Conservation (phyloP, 768 basidiomycete genomes). For the Kwoniella botswanensis region DNA sequence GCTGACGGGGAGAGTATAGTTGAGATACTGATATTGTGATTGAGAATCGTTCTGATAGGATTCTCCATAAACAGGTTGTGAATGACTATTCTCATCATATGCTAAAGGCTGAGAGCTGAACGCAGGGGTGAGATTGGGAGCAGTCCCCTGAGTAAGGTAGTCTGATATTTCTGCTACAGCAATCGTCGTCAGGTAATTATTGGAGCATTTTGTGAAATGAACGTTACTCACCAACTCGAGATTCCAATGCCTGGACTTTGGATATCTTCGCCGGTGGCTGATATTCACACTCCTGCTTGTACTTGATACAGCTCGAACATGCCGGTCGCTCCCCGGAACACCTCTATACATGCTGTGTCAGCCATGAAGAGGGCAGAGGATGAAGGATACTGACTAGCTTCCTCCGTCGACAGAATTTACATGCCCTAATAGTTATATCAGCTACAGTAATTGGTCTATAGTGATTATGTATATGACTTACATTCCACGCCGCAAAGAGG, state of each 20-base stretch:
- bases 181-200: background rate
- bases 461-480: constrained; percentile 9
- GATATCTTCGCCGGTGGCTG: constrained; percentile 17
- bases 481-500: constrained; percentile 36
- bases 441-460: background rate
- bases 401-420: constrained; percentile 46
- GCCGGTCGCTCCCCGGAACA: constrained; percentile 44
- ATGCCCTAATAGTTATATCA: constrained; percentile 35
- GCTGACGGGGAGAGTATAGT: constrained; percentile 1
- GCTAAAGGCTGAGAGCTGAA: constrained; percentile 31
- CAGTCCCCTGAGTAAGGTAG: constrained; percentile 15
- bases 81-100: constrained; percentile 5
- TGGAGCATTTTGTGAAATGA: background rate
- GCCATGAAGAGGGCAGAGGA: background rate
- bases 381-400: constrained; percentile 36
- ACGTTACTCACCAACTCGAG: constrained; percentile 12
- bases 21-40: constrained; percentile 8
- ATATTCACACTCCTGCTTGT: constrained; percentile 49
- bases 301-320: constrained; percentile 46
- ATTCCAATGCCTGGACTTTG: constrained; percentile 22
- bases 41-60: constrained; percentile 8
- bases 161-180: constrained; percentile 25
- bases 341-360: constrained; percentile 25
- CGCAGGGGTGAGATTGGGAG: constrained; percentile 13
- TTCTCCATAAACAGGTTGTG: background rate